Evolutionary conservation across 441 rosid species (phyloP).

Genomic region (Syzygium syzygioides): DNA sequence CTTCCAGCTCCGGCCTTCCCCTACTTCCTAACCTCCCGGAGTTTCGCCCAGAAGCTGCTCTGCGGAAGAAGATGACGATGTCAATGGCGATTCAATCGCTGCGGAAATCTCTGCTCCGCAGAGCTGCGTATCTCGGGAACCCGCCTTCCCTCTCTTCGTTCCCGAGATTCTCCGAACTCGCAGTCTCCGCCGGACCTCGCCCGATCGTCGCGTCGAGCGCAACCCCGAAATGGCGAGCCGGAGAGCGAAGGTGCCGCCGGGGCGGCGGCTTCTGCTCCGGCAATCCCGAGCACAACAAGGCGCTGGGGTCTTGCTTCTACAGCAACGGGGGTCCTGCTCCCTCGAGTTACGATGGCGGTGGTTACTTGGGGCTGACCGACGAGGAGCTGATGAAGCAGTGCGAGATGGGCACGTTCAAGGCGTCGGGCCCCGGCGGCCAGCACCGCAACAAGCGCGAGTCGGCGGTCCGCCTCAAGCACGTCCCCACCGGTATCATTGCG

Average conservation of each 20-base stretch:
- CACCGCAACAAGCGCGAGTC: conserved; percentile 97
- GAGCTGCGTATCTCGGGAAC: neutral
- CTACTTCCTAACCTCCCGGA: neutral
- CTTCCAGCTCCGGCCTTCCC: neutral
- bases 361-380: conserved; percentile 49
- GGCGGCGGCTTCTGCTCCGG: neutral
- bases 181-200: neutral
- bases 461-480: conserved; percentile 84
- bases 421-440: conserved; percentile 97
- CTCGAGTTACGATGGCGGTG: neutral
- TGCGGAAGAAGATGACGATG: neutral
- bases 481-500: conserved; percentile 76
- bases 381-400: conserved; percentile 78
- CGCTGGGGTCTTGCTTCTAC: conserved; percentile 4
- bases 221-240: neutral
- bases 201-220: neutral
- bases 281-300: neutral
- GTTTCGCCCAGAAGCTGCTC: neutral
- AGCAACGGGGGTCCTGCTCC: conserved; percentile 69
- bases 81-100: neutral
- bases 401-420: conserved; percentile 56
- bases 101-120: neutral
- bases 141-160: neutral
- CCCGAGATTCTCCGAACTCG: neutral
- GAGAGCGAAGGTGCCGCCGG: neutral